These are phyloP conservation scores for Pythium phragmitis DNA, from an alignment of 352 stramenopile genomes.

Conservation along the genomic window DNA sequence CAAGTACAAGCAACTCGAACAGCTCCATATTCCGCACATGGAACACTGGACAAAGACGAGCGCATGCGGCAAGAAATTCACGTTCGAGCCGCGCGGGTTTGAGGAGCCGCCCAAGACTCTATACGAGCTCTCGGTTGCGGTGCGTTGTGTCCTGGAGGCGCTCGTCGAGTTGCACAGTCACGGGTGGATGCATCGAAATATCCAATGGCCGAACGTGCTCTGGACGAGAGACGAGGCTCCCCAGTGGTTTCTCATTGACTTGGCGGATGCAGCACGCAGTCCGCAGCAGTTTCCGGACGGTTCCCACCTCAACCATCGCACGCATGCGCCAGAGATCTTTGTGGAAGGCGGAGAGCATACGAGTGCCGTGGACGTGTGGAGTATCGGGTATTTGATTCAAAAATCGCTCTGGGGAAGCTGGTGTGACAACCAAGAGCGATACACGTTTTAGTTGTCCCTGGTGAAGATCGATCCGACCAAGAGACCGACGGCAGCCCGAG, in stretches of 20 bases:
- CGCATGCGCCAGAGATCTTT: not conserved
- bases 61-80: not conserved
- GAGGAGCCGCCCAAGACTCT: not conserved
- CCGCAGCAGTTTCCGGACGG: not conserved
- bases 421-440: no score
- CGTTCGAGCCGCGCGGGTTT: not conserved
- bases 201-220: not conserved
- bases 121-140: not conserved
- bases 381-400: not conserved
- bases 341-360: not conserved
- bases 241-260: not conserved
- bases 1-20: not conserved
- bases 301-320: not conserved
- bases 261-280: not conserved
- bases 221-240: not conserved
- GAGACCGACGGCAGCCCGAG: no score
- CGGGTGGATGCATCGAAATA: not conserved
- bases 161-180: not conserved
- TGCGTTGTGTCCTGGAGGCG: not conserved
- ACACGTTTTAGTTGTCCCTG: no score
- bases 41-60: not conserved
- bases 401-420: no score
- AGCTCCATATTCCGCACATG: not conserved
- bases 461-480: no score
- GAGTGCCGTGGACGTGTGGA: not conserved